Conservation (phyloP, 805 yeast species). For the Starmerella scarabaei region DNA sequence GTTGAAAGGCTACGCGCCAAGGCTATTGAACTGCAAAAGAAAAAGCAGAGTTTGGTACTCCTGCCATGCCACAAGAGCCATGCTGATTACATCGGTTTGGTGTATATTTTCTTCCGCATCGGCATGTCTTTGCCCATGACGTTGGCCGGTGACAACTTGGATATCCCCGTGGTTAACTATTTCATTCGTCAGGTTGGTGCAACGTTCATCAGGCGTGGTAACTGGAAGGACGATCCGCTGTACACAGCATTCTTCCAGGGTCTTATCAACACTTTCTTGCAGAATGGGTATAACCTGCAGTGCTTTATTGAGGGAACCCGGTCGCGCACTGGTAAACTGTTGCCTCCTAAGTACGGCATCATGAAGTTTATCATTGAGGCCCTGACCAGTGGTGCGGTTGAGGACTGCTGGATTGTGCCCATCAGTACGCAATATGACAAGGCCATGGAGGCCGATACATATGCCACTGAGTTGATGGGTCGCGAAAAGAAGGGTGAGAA, state of each 20-base stretch:
- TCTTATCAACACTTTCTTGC: slow-evolving; percentile 37
- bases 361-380: slow-evolving; percentile 40
- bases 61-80: slow-evolving; percentile 54
- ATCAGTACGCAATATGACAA: slow-evolving; percentile 48
- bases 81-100: slow-evolving; percentile 46
- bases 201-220: slow-evolving; percentile 41
- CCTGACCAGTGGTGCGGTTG: slow-evolving; percentile 32
- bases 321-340: slow-evolving; percentile 50
- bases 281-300: slow-evolving; percentile 40
- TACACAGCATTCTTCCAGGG: slow-evolving; percentile 32
- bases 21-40: slow-evolving; percentile 27
- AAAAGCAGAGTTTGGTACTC: slow-evolving; percentile 31
- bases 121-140: slow-evolving; percentile 44
- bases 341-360: slow-evolving; percentile 50
- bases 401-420: slow-evolving; percentile 39
- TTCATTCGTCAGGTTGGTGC: slow-evolving; percentile 42
- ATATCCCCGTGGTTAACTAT: slow-evolving; percentile 43
- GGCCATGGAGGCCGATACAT: slow-evolving; percentile 42
- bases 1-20: slow-evolving; percentile 25
- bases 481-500: slow-evolving; percentile 44
- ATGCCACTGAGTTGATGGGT: slow-evolving; percentile 44
- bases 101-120: slow-evolving; percentile 40
- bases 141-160: slow-evolving; percentile 54
- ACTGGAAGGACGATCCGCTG: slow-evolving; percentile 32
- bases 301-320: slow-evolving; percentile 57